These are phyloP conservation scores for Yamadazyma diospyri DNA, from an alignment of 1,139 yeast genomes.

Conservation along the genomic window DNA sequence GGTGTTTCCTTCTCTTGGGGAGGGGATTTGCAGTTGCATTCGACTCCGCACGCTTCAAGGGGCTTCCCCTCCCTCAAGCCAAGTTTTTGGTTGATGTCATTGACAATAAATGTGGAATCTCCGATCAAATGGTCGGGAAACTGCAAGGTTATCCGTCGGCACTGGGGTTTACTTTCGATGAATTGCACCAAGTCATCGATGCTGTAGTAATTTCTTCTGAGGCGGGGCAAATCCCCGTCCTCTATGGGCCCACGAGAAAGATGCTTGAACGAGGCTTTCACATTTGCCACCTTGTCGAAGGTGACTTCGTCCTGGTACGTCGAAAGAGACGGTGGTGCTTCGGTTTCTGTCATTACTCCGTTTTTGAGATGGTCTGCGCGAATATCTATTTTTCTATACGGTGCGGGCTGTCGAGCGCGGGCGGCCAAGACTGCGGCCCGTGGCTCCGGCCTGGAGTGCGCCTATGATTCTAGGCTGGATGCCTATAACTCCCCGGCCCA, in stretches of 20 bases:
- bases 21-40: too few relatives aligned
- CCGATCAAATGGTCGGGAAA: slow-evolving; percentile 80
- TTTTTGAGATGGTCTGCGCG: neutral
- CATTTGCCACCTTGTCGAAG: slow-evolving; percentile 34
- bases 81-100: too few relatives aligned
- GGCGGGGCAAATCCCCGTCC: slow-evolving; percentile 16
- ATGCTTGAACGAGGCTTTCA: slow-evolving; percentile 30
- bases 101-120: slow-evolving; percentile 76
- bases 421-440: too few relatives aligned
- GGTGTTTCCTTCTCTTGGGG: too few relatives aligned
- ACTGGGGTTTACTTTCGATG: slow-evolving; percentile 28
- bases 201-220: slow-evolving; percentile 50
- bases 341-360: slow-evolving; percentile 1
- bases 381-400: too few relatives aligned
- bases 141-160: slow-evolving; percentile 68
- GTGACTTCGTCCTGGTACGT: slow-evolving; percentile 55
- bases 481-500: slow-evolving; percentile 9
- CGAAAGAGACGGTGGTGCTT: slow-evolving; percentile 56
- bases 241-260: slow-evolving; percentile 21
- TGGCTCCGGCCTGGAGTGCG: too few relatives aligned
- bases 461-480: too few relatives aligned
- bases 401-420: too few relatives aligned
- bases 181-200: slow-evolving; percentile 41
- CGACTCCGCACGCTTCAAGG: neutral
- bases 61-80: slow-evolving; percentile 4